These are phyloP conservation scores for Mycotypha africana DNA, from an alignment of 371 early-diverging fungal species.

Conservation along the genomic window DNA sequence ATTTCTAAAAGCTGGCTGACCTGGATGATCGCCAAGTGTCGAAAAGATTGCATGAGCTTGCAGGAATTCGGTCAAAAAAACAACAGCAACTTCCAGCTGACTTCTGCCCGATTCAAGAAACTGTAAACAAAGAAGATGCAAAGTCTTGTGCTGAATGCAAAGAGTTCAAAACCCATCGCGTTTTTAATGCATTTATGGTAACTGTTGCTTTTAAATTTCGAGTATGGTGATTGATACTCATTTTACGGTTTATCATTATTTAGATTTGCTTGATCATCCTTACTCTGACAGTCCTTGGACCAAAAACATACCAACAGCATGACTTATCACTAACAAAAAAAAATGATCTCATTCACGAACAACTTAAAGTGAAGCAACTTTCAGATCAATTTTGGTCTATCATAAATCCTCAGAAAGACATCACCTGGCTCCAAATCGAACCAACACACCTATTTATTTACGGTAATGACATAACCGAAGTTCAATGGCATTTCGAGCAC, in stretches of 20 bases:
- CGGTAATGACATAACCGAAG: neutral
- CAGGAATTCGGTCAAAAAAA: constrained; percentile 4
- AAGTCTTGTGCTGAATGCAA: constrained; percentile 29
- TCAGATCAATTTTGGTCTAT: constrained; percentile 30
- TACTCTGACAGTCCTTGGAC: constrained; percentile 14
- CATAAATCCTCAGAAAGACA: constrained; percentile 24
- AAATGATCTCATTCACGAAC: constrained; percentile 3
- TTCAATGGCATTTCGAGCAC: constrained; percentile 4
- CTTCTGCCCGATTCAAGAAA: constrained; percentile 20
- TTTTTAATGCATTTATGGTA: constrained; percentile 27
- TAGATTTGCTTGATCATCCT: constrained; percentile 25
- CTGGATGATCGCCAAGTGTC: constrained; percentile 24
- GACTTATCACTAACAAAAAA: neutral
- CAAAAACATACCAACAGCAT: too few relatives aligned
- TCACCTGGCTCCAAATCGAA: constrained; percentile 17
- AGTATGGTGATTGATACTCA: too few relatives aligned
- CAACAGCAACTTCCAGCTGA: constrained; percentile 7
- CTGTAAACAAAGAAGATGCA: constrained; percentile 11
- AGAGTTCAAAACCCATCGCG: constrained; percentile 27
- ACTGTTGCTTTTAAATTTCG: too few relatives aligned
- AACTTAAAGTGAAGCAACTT: constrained; percentile 11
- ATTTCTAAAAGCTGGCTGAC: constrained; percentile 29
- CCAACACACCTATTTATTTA: constrained; percentile 16
- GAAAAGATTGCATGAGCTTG: constrained; percentile 21
- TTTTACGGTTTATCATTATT: neutral